Base-by-base conservation (phyloP, 208 protist genomes). In the Acanthamoeba sp. region DNA sequence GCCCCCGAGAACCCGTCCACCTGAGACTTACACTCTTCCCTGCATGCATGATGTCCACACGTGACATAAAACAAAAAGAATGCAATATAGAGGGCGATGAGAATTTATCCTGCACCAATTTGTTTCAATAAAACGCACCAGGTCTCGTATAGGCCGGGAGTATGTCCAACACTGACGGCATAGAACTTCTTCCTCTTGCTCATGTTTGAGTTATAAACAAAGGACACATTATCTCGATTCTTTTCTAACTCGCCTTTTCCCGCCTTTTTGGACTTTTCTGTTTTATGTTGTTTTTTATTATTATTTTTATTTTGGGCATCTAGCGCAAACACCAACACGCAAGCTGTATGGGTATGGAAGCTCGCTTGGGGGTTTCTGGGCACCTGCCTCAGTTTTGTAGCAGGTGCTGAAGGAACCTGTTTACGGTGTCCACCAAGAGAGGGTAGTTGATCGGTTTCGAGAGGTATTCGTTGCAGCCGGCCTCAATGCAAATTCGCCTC, bases 381-480 rank as follows among this genome's bases (percentile, higher is more conserved):
- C n/a, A n/a, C n/a, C n/a, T n/a, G n/a, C n/a, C n/a, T n/a, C 45
- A 50, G 5, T 14, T 20, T 14, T 66, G 66, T 7, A 90, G 50
- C 24, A 90, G 84, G 42, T 14, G 18, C 24, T 90, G 84, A 78
- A 93, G 88, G 64, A 93, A 93, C 42, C 88, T 32, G 42, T 78
- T 71, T 14, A 93, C 88, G 38, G 88, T 93, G 38, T 71, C 42
- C 18, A 93, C 45, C 36, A 93, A 29, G 16, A 93, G 66, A n/a
- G 55, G 88, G 24, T 93, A 93, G 59, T 93, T 93, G 34, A 93
- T 78, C 16, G 88, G 88, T 32, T 93, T 93, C 16, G 42, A 64
- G 45, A 93, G 59, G 64, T 93, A 93, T 62, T 93, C 88, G 24
- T 93, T 93, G 88, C 88, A 93, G 0, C 88, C 88, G 9, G 88